These are phyloP conservation scores for Phytopythium aichiense DNA, from an alignment of 352 stramenopile genomes.

Conservation along the genomic window DNA sequence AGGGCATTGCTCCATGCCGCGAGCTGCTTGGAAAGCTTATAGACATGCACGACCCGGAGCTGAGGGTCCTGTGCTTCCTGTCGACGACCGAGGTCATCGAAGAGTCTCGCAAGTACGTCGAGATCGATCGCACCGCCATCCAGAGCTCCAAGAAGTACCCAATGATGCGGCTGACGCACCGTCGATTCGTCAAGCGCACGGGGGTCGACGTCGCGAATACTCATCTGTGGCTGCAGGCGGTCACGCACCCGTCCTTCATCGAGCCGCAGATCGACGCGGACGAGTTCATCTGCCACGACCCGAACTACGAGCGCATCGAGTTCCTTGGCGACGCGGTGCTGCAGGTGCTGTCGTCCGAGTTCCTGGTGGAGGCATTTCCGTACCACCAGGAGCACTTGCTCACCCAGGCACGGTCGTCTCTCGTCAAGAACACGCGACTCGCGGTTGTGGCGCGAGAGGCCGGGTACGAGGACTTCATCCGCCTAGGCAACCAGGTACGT, in stretches of 20 bases:
- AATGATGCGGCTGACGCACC: constrained; percentile 39
- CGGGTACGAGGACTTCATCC: constrained; percentile 72
- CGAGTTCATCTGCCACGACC: constrained; percentile 64
- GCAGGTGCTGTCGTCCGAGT: constrained; percentile 73
- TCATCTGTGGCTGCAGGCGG: constrained; percentile 72
- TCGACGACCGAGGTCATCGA: constrained; percentile 47
- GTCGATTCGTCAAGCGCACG: constrained; percentile 43
- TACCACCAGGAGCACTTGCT: constrained; percentile 81
- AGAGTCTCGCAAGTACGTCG: constrained; percentile 40
- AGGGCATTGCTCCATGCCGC: constrained; percentile 66
- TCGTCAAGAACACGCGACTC: constrained; percentile 84
- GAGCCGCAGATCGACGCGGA: constrained; percentile 60
- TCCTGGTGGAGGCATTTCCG: constrained; percentile 75
- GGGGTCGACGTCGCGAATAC: constrained; percentile 54
- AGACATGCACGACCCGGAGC: constrained; percentile 42
- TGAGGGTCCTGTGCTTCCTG: constrained; percentile 56
- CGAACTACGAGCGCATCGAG: constrained; percentile 82
- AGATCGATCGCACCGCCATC: constrained; percentile 48
- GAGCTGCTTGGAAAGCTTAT: constrained; percentile 63
- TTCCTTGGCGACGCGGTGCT: constrained; percentile 84
- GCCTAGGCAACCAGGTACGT: constrained; percentile 58
- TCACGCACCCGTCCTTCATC: constrained; percentile 79
- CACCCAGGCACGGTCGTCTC: constrained; percentile 69
- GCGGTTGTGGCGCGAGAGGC: constrained; percentile 49
- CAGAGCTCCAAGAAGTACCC: constrained; percentile 47